Evolutionary conservation across 345 rosid genomes (phyloP).

Genomic region (Noccaea caerulescens): DNA sequence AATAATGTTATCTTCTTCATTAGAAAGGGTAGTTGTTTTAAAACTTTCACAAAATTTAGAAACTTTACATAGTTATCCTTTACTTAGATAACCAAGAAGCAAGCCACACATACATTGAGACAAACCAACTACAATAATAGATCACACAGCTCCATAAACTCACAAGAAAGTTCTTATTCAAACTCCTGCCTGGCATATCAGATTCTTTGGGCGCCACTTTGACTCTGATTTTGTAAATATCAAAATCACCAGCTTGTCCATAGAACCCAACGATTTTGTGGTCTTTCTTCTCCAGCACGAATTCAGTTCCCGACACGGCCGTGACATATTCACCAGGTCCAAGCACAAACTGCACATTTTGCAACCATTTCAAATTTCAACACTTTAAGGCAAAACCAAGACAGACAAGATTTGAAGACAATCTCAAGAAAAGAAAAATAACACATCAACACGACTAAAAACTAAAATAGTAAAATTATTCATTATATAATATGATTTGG

Average conservation of each 20-base stretch:
- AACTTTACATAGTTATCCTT: too few relatives aligned
- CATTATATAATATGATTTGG: neutral
- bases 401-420: too few relatives aligned
- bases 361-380: too few relatives aligned
- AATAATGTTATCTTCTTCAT: too few relatives aligned
- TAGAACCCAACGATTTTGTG: slow-evolving; percentile 43
- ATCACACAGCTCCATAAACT: slow-evolving; percentile 20
- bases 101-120: slow-evolving; percentile 6
- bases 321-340: too few relatives aligned
- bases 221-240: slow-evolving; percentile 41
- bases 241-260: slow-evolving; percentile 38
- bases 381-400: too few relatives aligned
- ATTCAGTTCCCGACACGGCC: slow-evolving; percentile 17
- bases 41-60: too few relatives aligned
- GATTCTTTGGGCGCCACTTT: slow-evolving; percentile 31
- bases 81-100: slow-evolving; percentile 7
- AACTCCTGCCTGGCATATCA: neutral
- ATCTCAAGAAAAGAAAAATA: too few relatives aligned
- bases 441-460: too few relatives aligned
- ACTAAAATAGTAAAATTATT: too few relatives aligned
- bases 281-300: slow-evolving; percentile 35
- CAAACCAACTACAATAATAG: slow-evolving; percentile 10
- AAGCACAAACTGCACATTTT: too few relatives aligned
- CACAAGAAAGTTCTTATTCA: slow-evolving; percentile 20
- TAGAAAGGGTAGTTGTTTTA: too few relatives aligned